Evolutionary conservation across 345 rosid genomes (phyloP).

Genomic region (Moricandia arvensis): DNA sequence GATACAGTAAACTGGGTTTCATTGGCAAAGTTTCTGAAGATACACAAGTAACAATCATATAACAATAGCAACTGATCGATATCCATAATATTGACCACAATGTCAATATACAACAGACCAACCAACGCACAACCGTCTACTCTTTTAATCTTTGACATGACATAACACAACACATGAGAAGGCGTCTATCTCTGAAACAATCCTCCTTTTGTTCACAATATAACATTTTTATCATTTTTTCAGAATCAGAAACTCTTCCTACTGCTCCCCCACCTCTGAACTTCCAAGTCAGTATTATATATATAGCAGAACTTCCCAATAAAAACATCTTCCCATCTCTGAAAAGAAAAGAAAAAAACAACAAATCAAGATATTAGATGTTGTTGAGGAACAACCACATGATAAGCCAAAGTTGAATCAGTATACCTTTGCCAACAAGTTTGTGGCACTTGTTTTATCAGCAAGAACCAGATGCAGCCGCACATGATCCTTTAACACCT

Average conservation of each 20-base stretch:
- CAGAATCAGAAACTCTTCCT: slow-evolving; percentile 23
- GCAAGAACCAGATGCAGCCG: slow-evolving; percentile 55
- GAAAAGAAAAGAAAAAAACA: not conserved
- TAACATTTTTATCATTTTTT: slow-evolving; percentile 4
- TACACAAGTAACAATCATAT: not conserved
- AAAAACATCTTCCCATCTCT: slow-evolving; percentile 27
- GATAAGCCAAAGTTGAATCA: slow-evolving; percentile 3
- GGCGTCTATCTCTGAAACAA: slow-evolving; percentile 16
- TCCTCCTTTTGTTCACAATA: slow-evolving; percentile 17
- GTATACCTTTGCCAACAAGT: not conserved
- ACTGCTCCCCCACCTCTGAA: slow-evolving; percentile 10
- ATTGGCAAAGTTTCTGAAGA: not conserved
- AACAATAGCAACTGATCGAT: not conserved
- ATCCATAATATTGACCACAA: not conserved
- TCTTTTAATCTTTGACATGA: not conserved
- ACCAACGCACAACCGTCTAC: not conserved
- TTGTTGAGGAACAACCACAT: not conserved
- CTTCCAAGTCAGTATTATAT: not conserved
- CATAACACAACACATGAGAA: slow-evolving; percentile 20
- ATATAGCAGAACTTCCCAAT: not conserved
- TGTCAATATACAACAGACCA: slow-evolving; percentile 27
- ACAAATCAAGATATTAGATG: slow-evolving; percentile 9
- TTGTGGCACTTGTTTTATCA: slow-evolving; percentile 21
- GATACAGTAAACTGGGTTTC: not conserved
- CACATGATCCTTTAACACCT: slow-evolving; percentile 43